Conservation (phyloP, 345 rosid species). For the Punica granatum region DNA sequence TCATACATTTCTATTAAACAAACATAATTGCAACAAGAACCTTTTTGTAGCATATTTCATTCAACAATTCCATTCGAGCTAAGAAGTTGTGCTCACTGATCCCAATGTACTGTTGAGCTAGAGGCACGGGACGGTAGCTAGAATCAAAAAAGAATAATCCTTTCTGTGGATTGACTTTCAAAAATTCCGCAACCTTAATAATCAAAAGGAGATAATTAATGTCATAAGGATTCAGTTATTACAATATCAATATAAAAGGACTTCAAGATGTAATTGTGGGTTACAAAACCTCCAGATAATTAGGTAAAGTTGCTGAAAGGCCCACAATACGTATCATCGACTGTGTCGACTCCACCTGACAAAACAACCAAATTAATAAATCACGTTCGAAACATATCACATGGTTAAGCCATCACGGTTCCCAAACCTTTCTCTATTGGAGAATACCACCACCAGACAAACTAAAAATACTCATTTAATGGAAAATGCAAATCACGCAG, state of each 20-base stretch:
- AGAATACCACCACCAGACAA: neutral
- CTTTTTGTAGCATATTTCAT: slow-evolving; percentile 95
- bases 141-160: slow-evolving; percentile 97
- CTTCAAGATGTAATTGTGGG: slow-evolving; percentile 6
- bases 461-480: neutral
- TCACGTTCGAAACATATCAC: neutral
- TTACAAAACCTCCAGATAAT: slow-evolving; percentile 67
- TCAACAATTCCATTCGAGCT: slow-evolving; percentile 70
- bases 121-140: slow-evolving; percentile 97
- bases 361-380: slow-evolving; percentile 8
- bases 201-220: slow-evolving; percentile 5
- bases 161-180: slow-evolving; percentile 80
- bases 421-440: neutral
- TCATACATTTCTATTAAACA: slow-evolving; percentile 6
- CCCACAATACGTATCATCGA: slow-evolving; percentile 98
- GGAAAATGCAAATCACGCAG: neutral
- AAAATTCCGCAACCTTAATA: slow-evolving; percentile 86
- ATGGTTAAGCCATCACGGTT: no score
- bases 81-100: slow-evolving; percentile 85
- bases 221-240: slow-evolving; percentile 1
- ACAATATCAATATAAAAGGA: neutral
- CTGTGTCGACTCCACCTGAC: slow-evolving; percentile 96
- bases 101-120: slow-evolving; percentile 96
- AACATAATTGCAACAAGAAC: slow-evolving; percentile 18
- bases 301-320: slow-evolving; percentile 95